These are phyloP conservation scores for Lepidium didymum DNA, from an alignment of 345 rosid species.

Conservation along the genomic window DNA sequence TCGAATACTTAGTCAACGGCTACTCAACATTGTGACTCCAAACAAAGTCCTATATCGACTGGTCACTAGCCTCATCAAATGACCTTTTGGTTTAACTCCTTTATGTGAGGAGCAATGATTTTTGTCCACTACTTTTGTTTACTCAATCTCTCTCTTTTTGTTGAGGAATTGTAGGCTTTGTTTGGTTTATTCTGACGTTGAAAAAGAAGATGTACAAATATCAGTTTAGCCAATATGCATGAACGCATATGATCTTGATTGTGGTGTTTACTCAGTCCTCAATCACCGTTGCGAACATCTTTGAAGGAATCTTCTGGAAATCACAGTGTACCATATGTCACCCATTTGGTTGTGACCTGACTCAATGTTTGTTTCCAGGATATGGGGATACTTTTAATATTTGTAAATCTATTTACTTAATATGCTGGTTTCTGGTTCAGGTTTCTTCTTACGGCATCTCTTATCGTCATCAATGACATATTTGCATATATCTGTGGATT, in stretches of 20 bases:
- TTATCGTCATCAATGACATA: constrained; percentile 85
- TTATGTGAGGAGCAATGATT: neutral
- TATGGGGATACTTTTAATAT: too few species aligned
- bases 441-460: constrained; percentile 96
- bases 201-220: constrained; percentile 94
- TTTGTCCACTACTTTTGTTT: neutral
- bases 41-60: constrained; percentile 60
- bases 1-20: constrained; percentile 72
- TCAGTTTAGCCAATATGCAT: constrained; percentile 87
- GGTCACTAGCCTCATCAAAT: constrained; percentile 66
- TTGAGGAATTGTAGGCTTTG: constrained; percentile 41
- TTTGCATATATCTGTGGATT: constrained; percentile 80
- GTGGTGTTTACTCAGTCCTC: constrained; percentile 84
- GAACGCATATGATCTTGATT: constrained; percentile 88
- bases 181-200: constrained; percentile 76
- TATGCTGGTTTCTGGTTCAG: constrained; percentile 32
- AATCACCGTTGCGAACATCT: constrained; percentile 79
- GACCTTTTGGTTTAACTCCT: neutral
- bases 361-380: neutral
- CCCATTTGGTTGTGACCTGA: neutral
- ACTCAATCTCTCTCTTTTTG: neutral
- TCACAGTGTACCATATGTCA: neutral
- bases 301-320: constrained; percentile 88
- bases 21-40: constrained; percentile 71
- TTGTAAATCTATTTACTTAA: neutral